phyloP scores from a whole-genome alignment of 768 basidiomycete genomes.

The Pulveroboletus sp. region DNA sequence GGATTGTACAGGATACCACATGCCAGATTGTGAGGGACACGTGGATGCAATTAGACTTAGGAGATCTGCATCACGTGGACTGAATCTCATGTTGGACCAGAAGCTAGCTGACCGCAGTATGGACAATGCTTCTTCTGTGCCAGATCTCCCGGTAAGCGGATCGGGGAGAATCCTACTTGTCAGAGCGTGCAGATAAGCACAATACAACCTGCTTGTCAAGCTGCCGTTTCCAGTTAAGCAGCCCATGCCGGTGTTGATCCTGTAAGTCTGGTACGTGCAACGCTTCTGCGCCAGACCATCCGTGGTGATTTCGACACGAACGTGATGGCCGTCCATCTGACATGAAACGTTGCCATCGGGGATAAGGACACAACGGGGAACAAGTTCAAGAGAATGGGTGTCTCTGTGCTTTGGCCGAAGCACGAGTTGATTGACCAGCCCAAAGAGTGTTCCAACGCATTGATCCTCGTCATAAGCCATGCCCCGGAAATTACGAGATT shows the following conservation, averaged over 20 bases:
- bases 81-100: constrained; percentile 37
- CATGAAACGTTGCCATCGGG: constrained; percentile 30
- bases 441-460: too few relatives aligned
- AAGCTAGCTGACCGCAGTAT: constrained; percentile 37
- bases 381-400: neutral
- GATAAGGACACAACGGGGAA: constrained; percentile 30
- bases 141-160: constrained; percentile 41
- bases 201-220: constrained; percentile 31
- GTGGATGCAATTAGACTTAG: constrained; percentile 33
- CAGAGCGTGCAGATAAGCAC: constrained; percentile 43
- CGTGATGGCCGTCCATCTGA: constrained; percentile 5
- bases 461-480: too few relatives aligned
- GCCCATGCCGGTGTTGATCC: constrained; percentile 29
- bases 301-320: constrained; percentile 7
- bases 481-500: too few relatives aligned
- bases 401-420: constrained; percentile 25
- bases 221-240: constrained; percentile 23
- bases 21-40: constrained; percentile 23
- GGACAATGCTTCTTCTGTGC: constrained; percentile 13
- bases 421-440: constrained; percentile 39
- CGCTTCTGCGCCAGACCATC: neutral
- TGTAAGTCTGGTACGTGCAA: constrained; percentile 26
- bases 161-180: constrained; percentile 40
- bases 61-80: constrained; percentile 24
- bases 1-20: constrained; percentile 20